These are phyloP conservation scores for Penicillium sp. DNA, from an alignment of 2,329 filamentous ascomycete genomes.

Conservation along the genomic window DNA sequence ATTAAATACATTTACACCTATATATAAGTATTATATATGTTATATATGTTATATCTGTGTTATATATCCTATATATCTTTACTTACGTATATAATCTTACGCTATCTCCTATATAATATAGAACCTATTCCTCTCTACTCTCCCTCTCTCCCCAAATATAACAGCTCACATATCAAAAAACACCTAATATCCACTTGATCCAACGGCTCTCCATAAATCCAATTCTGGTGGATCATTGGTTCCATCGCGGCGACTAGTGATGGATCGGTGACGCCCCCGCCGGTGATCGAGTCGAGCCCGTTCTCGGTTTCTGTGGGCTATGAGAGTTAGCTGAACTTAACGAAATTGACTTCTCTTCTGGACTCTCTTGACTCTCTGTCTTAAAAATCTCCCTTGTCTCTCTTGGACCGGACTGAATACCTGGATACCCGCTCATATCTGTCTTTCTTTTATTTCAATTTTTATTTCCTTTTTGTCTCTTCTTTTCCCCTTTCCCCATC, in stretches of 20 bases:
- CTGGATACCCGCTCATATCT: neutral
- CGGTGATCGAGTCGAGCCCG: slow-evolving; percentile 27
- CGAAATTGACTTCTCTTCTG: neutral
- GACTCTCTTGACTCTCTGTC: neutral
- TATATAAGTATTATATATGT: neutral
- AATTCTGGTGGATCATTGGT: slow-evolving; percentile 23
- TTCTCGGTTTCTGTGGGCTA: slow-evolving; percentile 10
- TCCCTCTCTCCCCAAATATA: too few relatives aligned
- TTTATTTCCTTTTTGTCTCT: neutral
- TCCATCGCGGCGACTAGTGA: slow-evolving; percentile 23
- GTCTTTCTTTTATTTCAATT: neutral
- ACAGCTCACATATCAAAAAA: neutral
- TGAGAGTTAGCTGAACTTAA: slow-evolving; percentile 17
- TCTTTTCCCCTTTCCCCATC: neutral
- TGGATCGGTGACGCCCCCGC: slow-evolving; percentile 29
- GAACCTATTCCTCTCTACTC: neutral
- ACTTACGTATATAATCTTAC: neutral
- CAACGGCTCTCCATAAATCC: slow-evolving; percentile 27
- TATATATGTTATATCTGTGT: neutral
- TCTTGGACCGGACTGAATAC: neutral
- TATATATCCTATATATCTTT: neutral
- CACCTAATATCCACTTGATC: slow-evolving; percentile 21
- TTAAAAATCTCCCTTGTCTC: neutral
- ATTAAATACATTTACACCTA: too few relatives aligned
- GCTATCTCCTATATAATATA: neutral